Evolutionary conservation across 306 rosid genomes (phyloP).

Genomic region (Malus fusca): DNA sequence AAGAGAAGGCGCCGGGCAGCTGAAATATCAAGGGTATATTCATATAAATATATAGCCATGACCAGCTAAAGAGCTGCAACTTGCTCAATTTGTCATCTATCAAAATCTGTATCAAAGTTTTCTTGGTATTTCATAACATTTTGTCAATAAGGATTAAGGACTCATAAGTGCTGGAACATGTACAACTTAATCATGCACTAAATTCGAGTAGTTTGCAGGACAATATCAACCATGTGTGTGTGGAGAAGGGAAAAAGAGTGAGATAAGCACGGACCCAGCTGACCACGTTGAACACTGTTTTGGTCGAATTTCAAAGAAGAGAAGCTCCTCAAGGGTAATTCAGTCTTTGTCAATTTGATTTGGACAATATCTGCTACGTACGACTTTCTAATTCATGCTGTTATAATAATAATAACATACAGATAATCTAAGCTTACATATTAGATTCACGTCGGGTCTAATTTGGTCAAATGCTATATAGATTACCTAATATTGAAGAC

Average conservation of each 20-base stretch:
- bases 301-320: slow-evolving; percentile 36
- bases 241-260: neutral
- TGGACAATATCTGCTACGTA: slow-evolving; percentile 19
- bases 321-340: slow-evolving; percentile 19
- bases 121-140: neutral
- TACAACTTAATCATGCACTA: neutral
- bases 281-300: slow-evolving; percentile 15
- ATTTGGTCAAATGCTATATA: neutral
- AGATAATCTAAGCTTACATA: neutral
- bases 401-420: neutral
- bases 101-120: neutral
- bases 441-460: slow-evolving; percentile 22
- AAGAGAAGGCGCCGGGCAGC: neutral
- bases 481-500: no score
- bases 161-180: neutral
- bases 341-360: slow-evolving; percentile 22
- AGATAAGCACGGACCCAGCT: neutral
- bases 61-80: neutral
- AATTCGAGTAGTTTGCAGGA: neutral
- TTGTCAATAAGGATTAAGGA: neutral
- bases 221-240: neutral
- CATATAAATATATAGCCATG: neutral
- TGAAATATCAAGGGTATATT: neutral
- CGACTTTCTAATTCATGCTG: slow-evolving; percentile 7
- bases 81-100: neutral